Evolutionary conservation across 2,329 filamentous ascomycete genomes (phyloP).

Genomic region (Diplodia intermedia): DNA sequence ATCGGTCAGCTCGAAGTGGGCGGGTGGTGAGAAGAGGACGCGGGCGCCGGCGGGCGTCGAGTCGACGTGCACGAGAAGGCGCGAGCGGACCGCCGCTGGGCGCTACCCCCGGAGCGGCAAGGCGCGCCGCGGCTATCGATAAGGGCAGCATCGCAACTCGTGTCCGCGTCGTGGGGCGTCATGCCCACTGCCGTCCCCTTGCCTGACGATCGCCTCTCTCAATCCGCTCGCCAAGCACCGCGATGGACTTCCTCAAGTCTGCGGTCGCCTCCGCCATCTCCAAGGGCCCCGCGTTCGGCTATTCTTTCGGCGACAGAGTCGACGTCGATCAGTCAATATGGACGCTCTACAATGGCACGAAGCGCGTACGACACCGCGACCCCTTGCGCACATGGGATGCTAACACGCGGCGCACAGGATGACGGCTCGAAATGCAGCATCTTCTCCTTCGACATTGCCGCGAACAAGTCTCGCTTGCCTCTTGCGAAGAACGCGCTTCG

Average conservation of each 20-base stretch:
- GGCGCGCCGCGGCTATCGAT: slow-evolving; percentile 13
- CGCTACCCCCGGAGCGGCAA: slow-evolving; percentile 4
- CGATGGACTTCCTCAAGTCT: slow-evolving; percentile 97
- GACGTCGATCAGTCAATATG: slow-evolving; percentile 94
- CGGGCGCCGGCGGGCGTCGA: slow-evolving; percentile 7
- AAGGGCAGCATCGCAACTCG: slow-evolving; percentile 18
- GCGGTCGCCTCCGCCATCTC: slow-evolving; percentile 96
- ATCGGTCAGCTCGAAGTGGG: not conserved
- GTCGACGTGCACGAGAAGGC: slow-evolving; percentile 21
- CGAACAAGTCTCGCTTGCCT: slow-evolving; percentile 80
- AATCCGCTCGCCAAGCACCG: slow-evolving; percentile 6
- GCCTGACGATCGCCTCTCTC: slow-evolving; percentile 1
- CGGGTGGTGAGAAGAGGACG: slow-evolving; percentile 1
- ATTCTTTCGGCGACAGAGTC: slow-evolving; percentile 89
- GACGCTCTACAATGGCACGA: slow-evolving; percentile 94
- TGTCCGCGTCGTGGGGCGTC: slow-evolving; percentile 25
- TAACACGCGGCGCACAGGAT: slow-evolving; percentile 64
- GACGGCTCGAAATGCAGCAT: slow-evolving; percentile 95
- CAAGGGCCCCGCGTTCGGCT: slow-evolving; percentile 91
- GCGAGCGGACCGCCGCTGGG: slow-evolving; percentile 14
- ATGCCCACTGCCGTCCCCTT: slow-evolving; percentile 14
- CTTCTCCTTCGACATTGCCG: slow-evolving; percentile 88
- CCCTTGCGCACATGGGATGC: not conserved
- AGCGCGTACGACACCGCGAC: slow-evolving; percentile 67
- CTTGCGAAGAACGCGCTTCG: slow-evolving; percentile 92